These are phyloP conservation scores for Aleurites moluccanus DNA, from an alignment of 441 rosid genomes.

Conservation along the genomic window DNA sequence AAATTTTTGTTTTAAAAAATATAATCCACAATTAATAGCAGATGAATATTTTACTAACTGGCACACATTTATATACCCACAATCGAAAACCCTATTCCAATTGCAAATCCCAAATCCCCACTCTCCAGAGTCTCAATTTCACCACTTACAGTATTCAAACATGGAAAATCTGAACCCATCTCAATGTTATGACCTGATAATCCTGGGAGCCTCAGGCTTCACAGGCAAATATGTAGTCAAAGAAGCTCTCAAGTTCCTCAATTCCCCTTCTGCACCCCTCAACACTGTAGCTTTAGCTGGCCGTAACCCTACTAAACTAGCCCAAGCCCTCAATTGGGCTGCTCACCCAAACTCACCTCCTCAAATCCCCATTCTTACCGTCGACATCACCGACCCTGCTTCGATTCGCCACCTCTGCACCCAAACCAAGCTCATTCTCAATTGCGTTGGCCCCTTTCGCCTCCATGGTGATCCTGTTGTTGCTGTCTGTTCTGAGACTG, in stretches of 20 bases:
- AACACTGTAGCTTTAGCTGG: slow-evolving; percentile 79
- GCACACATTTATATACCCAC: neutral
- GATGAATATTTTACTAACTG: neutral
- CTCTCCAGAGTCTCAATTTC: too few species aligned
- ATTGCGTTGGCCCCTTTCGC: slow-evolving; percentile 91
- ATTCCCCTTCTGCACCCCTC: slow-evolving; percentile 61
- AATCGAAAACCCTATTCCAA: neutral
- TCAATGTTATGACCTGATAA: slow-evolving; percentile 48
- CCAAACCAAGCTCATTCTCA: slow-evolving; percentile 69
- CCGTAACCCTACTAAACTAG: slow-evolving; percentile 56
- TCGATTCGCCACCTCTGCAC: slow-evolving; percentile 70
- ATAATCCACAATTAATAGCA: too few species aligned
- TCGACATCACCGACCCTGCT: slow-evolving; percentile 63
- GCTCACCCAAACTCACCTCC: slow-evolving; percentile 59
- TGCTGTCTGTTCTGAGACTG: slow-evolving; percentile 73
- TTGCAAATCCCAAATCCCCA: neutral
- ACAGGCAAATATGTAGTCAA: slow-evolving; percentile 79
- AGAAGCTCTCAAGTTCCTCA: slow-evolving; percentile 84
- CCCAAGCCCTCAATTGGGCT: slow-evolving; percentile 73
- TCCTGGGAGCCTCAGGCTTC: slow-evolving; percentile 90
- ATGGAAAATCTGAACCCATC: slow-evolving; percentile 4
- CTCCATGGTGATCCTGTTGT: slow-evolving; percentile 76
- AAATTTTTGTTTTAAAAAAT: too few species aligned
- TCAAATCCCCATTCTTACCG: slow-evolving; percentile 55
- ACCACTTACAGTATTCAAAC: neutral